Conservation (phyloP, 345 rosid genomes). For the Raphanus sativus region DNA sequence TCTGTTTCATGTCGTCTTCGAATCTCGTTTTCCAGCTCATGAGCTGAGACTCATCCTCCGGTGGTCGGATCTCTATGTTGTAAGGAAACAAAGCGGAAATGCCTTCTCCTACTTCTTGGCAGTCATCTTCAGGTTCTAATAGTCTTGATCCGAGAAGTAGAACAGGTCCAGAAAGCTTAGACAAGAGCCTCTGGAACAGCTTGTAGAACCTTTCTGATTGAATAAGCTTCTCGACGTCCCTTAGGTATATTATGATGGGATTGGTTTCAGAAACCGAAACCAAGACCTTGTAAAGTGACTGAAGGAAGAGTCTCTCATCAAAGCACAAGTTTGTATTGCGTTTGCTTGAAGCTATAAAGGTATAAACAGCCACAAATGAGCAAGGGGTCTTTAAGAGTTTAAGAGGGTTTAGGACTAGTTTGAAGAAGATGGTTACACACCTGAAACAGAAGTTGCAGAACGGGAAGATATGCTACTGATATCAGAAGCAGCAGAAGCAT, state of each 20-base stretch:
- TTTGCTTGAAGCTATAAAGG: slow-evolving; percentile 50
- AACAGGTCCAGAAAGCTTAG: slow-evolving; percentile 74
- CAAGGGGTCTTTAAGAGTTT: neutral
- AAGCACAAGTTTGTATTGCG: slow-evolving; percentile 74
- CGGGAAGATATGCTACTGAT: slow-evolving; percentile 59
- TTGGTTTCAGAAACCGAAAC: slow-evolving; percentile 64
- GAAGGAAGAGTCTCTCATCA: slow-evolving; percentile 75
- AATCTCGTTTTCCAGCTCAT: slow-evolving; percentile 80
- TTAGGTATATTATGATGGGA: slow-evolving; percentile 72
- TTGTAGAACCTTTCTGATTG: slow-evolving; percentile 74
- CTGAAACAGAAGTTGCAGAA: slow-evolving; percentile 44
- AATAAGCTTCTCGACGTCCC: slow-evolving; percentile 82
- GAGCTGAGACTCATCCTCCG: slow-evolving; percentile 77
- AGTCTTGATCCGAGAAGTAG: slow-evolving; percentile 82
- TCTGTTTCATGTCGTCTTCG: slow-evolving; percentile 88
- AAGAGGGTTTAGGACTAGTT: neutral
- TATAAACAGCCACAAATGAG: slow-evolving; percentile 15
- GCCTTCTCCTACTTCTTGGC: slow-evolving; percentile 66
- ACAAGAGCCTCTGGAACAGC: slow-evolving; percentile 64
- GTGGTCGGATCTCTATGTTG: slow-evolving; percentile 75
- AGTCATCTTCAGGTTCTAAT: slow-evolving; percentile 68
- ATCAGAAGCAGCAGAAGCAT: slow-evolving; percentile 75
- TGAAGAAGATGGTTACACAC: slow-evolving; percentile 34
- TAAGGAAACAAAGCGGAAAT: slow-evolving; percentile 71
- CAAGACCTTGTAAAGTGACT: slow-evolving; percentile 92